Evolutionary conservation across 805 yeast genomes (phyloP).

Genomic region (Nakazawaea molendinolei): DNA sequence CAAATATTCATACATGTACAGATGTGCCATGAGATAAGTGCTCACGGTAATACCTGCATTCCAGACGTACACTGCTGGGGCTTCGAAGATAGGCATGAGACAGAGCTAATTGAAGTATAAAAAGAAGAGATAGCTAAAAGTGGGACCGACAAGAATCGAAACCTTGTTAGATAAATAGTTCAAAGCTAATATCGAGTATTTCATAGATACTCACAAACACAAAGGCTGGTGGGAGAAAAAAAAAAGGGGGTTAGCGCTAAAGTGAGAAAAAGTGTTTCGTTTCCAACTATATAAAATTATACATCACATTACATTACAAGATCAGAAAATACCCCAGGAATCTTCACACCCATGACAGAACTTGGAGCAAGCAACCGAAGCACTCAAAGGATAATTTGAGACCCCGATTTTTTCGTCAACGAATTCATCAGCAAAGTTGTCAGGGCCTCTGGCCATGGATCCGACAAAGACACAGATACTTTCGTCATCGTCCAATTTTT

Average conservation of each 20-base stretch:
- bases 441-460: slow-evolving; percentile 98
- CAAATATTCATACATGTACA: slow-evolving; percentile 30
- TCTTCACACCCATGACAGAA: slow-evolving; percentile 99
- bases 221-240: background rate
- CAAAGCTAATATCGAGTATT: too few species aligned
- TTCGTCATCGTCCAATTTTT: slow-evolving; percentile 76
- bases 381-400: slow-evolving; percentile 91
- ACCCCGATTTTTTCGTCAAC: slow-evolving; percentile 96
- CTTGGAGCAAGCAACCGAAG: slow-evolving; percentile 96
- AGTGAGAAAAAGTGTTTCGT: background rate
- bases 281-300: background rate
- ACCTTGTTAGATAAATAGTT: background rate
- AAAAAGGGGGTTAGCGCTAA: background rate
- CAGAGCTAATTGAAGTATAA: background rate
- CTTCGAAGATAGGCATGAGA: slow-evolving; percentile 36
- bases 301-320: background rate
- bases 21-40: slow-evolving; percentile 36
- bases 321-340: slow-evolving; percentile 76
- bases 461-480: slow-evolving; percentile 98
- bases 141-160: background rate
- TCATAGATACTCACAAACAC: too few species aligned
- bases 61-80: slow-evolving; percentile 40
- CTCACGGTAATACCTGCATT: slow-evolving; percentile 31
- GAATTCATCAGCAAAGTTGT: slow-evolving; percentile 93
- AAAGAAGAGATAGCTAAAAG: slow-evolving; percentile 10